Base-by-base conservation (phyloP, 1,284 basidiomycete genomes). In the Melampsora allii-populina region DNA sequence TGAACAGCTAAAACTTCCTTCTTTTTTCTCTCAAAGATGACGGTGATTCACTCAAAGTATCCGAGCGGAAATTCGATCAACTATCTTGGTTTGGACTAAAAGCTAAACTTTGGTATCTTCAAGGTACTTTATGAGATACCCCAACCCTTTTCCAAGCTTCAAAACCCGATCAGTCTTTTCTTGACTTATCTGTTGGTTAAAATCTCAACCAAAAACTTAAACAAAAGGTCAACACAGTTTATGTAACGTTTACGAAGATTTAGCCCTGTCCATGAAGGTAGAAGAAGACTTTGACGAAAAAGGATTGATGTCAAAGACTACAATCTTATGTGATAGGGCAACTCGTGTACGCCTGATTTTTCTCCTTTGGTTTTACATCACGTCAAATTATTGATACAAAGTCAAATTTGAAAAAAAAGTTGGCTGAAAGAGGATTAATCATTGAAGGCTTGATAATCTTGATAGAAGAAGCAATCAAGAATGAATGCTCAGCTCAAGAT, bases 171-270 rank as follows among this genome's bases (percentile, higher is more conserved):
- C 2, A 5, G 29, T 42, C 3, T 6, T 59, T 27, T 58, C 36
- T 56, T 33, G n/a, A 56, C 19, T 39, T 56, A 12, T 33, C 39
- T 45, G 33, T 65, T 46, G 33, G n/a, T 7, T 65, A 17, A 12
- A 7, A 10, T 60, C 24, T 60, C 7, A 60, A 60, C 31, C 3
- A 19, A 19, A 7, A 19, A 10, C 6, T 19, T 3, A 17, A 63
- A 63, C 9, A 9, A 14, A 21, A 73, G 69, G 69, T 42, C 69
- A 73, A 66, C 3, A 39, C 42, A 63, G 50, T 14, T 48, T 73
- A 48, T 73, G 69, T 48, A 53, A 73, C 58, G 64, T 73, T 31
- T 73, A 73, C 64, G 69, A 73, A 60, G 69, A 73, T 58, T 60
- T 73, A 24, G 69, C 69, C 12, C 33, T 73, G 42, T 53, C 63